Conservation (phyloP, 495 filamentous ascomycete genomes). For the Collariella sp. region DNA sequence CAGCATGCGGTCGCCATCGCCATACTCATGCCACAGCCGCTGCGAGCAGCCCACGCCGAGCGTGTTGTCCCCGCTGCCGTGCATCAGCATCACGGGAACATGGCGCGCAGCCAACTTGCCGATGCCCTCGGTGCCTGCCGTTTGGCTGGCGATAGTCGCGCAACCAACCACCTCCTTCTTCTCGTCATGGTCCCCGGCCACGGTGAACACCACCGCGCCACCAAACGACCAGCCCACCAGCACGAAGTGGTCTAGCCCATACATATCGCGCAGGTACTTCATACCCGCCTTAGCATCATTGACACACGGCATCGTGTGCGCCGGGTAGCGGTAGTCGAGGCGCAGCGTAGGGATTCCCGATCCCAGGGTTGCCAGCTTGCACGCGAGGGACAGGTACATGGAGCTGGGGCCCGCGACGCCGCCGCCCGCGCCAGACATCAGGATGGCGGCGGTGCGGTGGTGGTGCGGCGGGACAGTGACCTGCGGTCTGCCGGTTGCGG, state of each 20-base stretch:
- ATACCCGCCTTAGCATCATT: slow-evolving; percentile 33
- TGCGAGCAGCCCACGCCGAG: slow-evolving; percentile 28
- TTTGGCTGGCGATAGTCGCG: slow-evolving; percentile 33
- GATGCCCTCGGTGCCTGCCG: slow-evolving; percentile 23
- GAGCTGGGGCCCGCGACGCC: slow-evolving; percentile 36
- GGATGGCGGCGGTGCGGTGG: slow-evolving; percentile 30
- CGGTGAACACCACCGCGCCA: slow-evolving; percentile 33
- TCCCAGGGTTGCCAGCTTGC: slow-evolving; percentile 34
- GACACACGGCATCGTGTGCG: slow-evolving; percentile 27
- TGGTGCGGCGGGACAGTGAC: slow-evolving; percentile 1
- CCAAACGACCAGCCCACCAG: slow-evolving; percentile 43
- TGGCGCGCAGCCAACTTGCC: slow-evolving; percentile 18
- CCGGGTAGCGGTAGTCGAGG: slow-evolving; percentile 38
- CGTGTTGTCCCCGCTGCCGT: slow-evolving; percentile 33
- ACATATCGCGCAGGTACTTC: slow-evolving; percentile 30
- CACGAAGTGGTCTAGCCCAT: slow-evolving; percentile 30
- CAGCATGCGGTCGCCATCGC: slow-evolving; percentile 24
- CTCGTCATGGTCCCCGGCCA: slow-evolving; percentile 14
- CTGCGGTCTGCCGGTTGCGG: not conserved
- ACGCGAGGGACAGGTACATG: slow-evolving; percentile 36
- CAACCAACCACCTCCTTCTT: slow-evolving; percentile 34
- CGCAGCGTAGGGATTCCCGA: slow-evolving; percentile 32
- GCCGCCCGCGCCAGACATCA: slow-evolving; percentile 40
- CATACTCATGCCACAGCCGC: slow-evolving; percentile 33
- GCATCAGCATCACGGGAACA: slow-evolving; percentile 30